A percentile compares a stretch with the other conserved stretches of the same genome.
Evolutionary conservation across 1,284 basidiomycete genomes (phyloP).

Genomic region (Thelephora terrestris): DNA sequence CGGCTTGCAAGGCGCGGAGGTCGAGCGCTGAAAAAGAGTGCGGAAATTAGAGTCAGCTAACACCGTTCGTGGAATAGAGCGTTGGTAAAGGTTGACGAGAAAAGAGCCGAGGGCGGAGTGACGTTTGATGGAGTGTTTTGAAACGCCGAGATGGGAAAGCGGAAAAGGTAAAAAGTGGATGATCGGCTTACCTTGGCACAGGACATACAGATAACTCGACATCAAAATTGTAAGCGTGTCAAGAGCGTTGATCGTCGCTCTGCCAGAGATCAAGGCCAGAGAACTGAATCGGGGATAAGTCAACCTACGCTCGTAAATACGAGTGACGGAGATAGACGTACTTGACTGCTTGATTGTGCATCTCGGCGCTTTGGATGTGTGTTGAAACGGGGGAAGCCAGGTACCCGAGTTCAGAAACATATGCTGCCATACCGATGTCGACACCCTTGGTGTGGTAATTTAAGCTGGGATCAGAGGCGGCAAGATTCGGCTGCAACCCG

Average conservation of each 20-base stretch:
- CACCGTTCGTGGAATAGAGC: no score
- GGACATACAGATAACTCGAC: slow-evolving; percentile 65
- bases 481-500: slow-evolving; percentile 71
- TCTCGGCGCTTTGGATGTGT: slow-evolving; percentile 77
- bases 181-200: slow-evolving; percentile 50
- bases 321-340: slow-evolving; percentile 26
- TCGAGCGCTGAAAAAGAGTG: slow-evolving; percentile 45
- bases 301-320: slow-evolving; percentile 1
- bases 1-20: slow-evolving; percentile 58
- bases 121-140: no score
- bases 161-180: not conserved
- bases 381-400: slow-evolving; percentile 80
- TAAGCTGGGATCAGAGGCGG: slow-evolving; percentile 74
- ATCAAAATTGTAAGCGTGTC: slow-evolving; percentile 69
- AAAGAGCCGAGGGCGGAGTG: no score
- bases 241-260: slow-evolving; percentile 66
- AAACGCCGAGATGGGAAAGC: not conserved
- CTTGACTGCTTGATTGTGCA: slow-evolving; percentile 86
- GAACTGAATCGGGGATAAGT: slow-evolving; percentile 37
- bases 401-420: slow-evolving; percentile 72
- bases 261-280: slow-evolving; percentile 69
- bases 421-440: slow-evolving; percentile 78
- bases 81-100: no score
- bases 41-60: not conserved
- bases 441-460: slow-evolving; percentile 82